Conservation (phyloP, 1,284 basidiomycete genomes). For the Trichosporon faecale region DNA sequence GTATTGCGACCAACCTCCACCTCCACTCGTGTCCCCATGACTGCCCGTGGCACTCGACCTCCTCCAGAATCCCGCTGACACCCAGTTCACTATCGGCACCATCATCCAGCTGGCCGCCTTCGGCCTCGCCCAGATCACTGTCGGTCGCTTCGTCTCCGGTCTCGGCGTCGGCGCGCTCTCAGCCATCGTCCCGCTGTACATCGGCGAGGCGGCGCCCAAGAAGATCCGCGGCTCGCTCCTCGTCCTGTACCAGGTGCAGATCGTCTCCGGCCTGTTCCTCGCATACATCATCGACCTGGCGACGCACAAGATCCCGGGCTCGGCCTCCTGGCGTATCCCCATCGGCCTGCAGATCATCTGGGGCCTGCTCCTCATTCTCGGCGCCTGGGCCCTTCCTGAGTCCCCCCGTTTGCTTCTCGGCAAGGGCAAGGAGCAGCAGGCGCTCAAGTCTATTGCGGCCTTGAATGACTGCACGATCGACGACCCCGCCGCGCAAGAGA, state of each 20-base stretch:
- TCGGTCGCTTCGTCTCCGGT: conserved; percentile 54
- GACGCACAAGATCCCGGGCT: conserved; percentile 60
- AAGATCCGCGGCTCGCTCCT: conserved; percentile 68
- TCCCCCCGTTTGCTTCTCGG: conserved; percentile 54
- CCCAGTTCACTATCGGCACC: conserved; percentile 59
- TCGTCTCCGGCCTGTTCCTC: conserved; percentile 63
- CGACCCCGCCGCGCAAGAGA: conserved; percentile 62
- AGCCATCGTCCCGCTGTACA: conserved; percentile 74
- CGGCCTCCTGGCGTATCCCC: conserved; percentile 64
- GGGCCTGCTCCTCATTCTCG: conserved; percentile 52
- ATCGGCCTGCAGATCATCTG: conserved; percentile 45
- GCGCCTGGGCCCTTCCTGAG: conserved; percentile 72
- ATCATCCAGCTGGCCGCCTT: conserved; percentile 67
- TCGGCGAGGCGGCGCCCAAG: conserved; percentile 74
- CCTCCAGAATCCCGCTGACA: background rate
- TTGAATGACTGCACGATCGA: conserved; percentile 64
- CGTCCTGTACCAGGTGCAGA: conserved; percentile 72
- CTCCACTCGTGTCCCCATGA: background rate
- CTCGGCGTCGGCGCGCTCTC: conserved; percentile 71
- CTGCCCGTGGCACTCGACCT: background rate
- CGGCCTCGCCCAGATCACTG: conserved; percentile 65
- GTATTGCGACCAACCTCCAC: background rate
- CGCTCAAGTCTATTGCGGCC: conserved; percentile 62
- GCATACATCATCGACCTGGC: conserved; percentile 70
- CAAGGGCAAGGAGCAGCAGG: conserved; percentile 54